Percentiles rank a stretch among this genome's conserved stretches.
Evolutionary conservation across 2,329 filamentous ascomycete species (phyloP).

Genomic region (Mollisia scopiformis): DNA sequence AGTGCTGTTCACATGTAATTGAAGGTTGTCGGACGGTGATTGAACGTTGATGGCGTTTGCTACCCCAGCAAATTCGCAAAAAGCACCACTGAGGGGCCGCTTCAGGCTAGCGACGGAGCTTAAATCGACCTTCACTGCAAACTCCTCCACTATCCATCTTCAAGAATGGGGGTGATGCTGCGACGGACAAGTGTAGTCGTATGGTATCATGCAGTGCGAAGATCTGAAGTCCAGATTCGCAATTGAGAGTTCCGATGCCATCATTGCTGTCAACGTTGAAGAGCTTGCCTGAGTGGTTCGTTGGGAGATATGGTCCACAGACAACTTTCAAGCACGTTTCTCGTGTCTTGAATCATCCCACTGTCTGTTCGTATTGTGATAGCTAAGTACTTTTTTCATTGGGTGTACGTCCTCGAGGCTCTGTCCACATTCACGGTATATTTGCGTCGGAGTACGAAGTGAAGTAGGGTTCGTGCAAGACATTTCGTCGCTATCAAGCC

Average conservation of each 20-base stretch:
- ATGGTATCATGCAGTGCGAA: background rate
- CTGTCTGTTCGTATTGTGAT: background rate
- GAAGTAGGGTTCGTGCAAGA: too few species aligned
- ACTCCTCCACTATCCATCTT: background rate
- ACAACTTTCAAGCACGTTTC: background rate
- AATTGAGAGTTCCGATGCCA: background rate
- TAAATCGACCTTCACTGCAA: background rate
- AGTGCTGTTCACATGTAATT: background rate
- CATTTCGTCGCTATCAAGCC: too few species aligned
- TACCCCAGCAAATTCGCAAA: slow-evolving; percentile 16
- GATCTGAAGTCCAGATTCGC: background rate
- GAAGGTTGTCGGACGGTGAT: slow-evolving; percentile 15
- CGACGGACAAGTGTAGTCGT: background rate
- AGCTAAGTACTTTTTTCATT: too few species aligned
- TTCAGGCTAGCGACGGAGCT: background rate
- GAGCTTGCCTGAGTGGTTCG: background rate
- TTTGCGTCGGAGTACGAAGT: too few species aligned
- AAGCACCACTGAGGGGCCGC: background rate
- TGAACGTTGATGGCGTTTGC: slow-evolving; percentile 26
- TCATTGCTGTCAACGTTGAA: background rate
- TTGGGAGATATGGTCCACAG: background rate
- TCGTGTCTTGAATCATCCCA: background rate
- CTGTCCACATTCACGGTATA: too few species aligned
- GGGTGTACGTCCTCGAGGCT: too few species aligned
- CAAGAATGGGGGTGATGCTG: background rate